Base-by-base conservation (phyloP, 371 early-diverging fungal genomes). In the Syncephalis plumigaleata region DNA sequence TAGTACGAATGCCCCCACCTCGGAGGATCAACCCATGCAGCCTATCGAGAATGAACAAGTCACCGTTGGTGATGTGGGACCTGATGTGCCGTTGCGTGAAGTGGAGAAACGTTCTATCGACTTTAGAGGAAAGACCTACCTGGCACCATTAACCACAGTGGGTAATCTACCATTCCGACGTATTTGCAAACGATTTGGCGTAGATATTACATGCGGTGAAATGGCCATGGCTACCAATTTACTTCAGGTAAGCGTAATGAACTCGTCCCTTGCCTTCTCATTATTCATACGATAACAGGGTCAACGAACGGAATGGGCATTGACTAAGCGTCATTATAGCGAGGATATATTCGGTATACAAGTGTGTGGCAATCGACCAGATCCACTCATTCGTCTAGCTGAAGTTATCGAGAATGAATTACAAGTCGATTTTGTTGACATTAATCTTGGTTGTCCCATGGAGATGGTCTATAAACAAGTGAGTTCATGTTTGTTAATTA, bases 121-220 rank as follows among this genome's bases (percentile, higher is more conserved):
- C 58, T 85, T 87, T 47, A 68, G 78, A 48, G 79, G 81, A 54
- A 93, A 94, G 52, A 77, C 85, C 9, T 97, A 95, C 56, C 70
- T 94, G 47, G 98, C 95, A 7, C 98, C 98, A 13, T 65, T 97
- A 52, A 97, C 98, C 0, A 95, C 95, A 2, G 90, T 93, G n/a
- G 95, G 95, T 18, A 94, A 97, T 61, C 66, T 97, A 36, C 96
- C 98, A 26, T 97, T 94, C 73, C 72, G 98, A 9, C 76, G 94
- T 20, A 63, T 94, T 27, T 90, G 91, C 63, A 93, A 93, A 58
- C 76, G 66, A 11, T 89, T 75, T 54, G 98, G 98, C 26, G 95
- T 84, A 1, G 96, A 93, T 58, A 83, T 97, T 40, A 97, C 98
- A 2, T 92, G 95, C 57, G 88, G 89, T 50, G 97, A 95, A 63